phyloP scores from a whole-genome alignment of 495 filamentous ascomycete genomes.

The Beverwykella pulmonaria region DNA sequence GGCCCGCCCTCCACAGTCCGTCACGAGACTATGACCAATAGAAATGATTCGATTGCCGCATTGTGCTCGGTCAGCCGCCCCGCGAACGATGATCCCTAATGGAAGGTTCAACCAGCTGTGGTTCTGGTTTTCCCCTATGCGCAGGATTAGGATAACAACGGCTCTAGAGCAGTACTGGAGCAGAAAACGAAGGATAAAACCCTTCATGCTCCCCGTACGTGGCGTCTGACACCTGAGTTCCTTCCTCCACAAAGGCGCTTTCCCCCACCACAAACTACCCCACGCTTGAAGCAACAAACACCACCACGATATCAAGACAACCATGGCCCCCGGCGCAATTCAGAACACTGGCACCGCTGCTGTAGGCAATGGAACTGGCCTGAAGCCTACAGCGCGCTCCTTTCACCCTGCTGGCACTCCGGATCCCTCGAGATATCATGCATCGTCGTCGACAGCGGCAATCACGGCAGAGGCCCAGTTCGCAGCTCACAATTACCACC shows the following conservation, averaged over 20 bases:
- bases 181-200: constrained; percentile 2
- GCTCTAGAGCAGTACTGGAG: constrained; percentile 19
- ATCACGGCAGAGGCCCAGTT: constrained; percentile 78
- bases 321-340: constrained; percentile 37
- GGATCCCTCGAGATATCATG: constrained; percentile 66
- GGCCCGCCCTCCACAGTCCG: neutral
- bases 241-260: constrained; percentile 17
- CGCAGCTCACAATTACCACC: constrained; percentile 98
- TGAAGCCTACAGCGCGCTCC: constrained; percentile 41
- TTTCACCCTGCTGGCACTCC: constrained; percentile 55
- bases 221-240: neutral
- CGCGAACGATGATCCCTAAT: constrained; percentile 20
- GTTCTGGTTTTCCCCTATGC: constrained; percentile 21
- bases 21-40: constrained; percentile 26
- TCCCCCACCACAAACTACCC: constrained; percentile 14
- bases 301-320: constrained; percentile 10
- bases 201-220: neutral
- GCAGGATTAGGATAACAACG: constrained; percentile 30
- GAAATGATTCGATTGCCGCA: constrained; percentile 2
- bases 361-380: constrained; percentile 21
- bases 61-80: constrained; percentile 20
- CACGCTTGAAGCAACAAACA: neutral
- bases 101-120: constrained; percentile 24
- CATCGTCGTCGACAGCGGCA: constrained; percentile 74
- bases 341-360: constrained; percentile 17